Conservation (phyloP, 2,329 filamentous ascomycete species). For the Rhynchosporium agropyri region DNA sequence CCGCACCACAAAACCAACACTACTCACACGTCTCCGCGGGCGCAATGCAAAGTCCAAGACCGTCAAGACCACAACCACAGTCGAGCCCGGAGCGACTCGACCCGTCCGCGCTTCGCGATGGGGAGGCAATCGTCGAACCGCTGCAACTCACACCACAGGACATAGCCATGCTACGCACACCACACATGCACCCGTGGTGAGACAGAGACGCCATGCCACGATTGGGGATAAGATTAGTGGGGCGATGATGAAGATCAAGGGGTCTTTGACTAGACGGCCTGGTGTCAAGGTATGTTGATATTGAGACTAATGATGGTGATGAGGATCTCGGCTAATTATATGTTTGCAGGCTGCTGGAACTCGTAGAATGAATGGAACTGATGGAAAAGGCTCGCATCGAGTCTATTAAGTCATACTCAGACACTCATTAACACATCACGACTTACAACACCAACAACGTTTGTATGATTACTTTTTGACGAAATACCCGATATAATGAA, state of each 20-base stretch:
- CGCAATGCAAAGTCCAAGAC: conserved; percentile 42
- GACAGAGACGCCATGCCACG: conserved; percentile 68
- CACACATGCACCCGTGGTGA: conserved; percentile 48
- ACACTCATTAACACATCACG: neutral
- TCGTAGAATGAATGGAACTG: conserved; percentile 73
- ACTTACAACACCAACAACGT: neutral
- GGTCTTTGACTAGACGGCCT: conserved; percentile 67
- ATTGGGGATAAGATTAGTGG: conserved; percentile 79
- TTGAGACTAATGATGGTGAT: neutral
- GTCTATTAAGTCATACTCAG: conserved; percentile 30
- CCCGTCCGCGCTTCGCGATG: conserved; percentile 32
- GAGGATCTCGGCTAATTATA: neutral
- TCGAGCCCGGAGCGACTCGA: conserved; percentile 24
- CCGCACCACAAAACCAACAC: conserved; percentile 50
- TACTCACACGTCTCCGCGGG: conserved; percentile 57
- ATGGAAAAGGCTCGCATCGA: conserved; percentile 60
- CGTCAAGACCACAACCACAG: conserved; percentile 38
- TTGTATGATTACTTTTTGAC: conserved; percentile 20
- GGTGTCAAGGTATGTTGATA: conserved; percentile 64
- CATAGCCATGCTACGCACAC: conserved; percentile 1
- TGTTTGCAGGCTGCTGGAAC: conserved; percentile 66
- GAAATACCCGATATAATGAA: conserved; percentile 24
- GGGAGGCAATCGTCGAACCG: conserved; percentile 40
- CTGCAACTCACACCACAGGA: conserved; percentile 32
- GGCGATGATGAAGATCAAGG: conserved; percentile 73